Percentiles rank a stretch among this genome's conserved stretches.
These are phyloP conservation scores for Hygrocybe coccinea DNA, from an alignment of 768 basidiomycete species.

Conservation along the genomic window DNA sequence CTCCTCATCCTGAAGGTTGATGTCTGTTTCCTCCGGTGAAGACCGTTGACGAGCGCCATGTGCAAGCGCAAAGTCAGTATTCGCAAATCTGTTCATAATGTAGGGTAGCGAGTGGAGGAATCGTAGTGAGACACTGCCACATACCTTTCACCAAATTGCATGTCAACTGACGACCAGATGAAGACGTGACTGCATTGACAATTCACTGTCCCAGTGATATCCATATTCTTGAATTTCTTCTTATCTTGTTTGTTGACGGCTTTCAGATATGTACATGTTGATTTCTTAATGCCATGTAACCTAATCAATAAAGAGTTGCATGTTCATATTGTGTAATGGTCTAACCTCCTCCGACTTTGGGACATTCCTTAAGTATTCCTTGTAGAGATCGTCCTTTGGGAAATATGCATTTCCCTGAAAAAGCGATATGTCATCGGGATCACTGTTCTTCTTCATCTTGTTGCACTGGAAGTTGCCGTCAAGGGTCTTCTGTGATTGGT, in stretches of 20 bases:
- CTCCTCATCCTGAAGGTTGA: no score
- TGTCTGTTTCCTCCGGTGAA: no score
- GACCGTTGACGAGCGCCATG: no score
- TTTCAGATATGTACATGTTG: constrained; percentile 20
- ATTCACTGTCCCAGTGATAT: no score
- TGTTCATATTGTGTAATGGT: not conserved
- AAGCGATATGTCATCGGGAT: constrained; percentile 19
- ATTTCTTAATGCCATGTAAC: constrained; percentile 12
- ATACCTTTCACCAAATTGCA: no score
- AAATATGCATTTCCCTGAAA: constrained; percentile 13
- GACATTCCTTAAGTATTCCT: constrained; percentile 11
- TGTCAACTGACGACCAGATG: no score
- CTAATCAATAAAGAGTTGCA: not conserved
- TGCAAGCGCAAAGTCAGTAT: no score
- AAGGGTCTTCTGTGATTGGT: constrained; percentile 10
- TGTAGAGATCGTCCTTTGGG: constrained; percentile 11
- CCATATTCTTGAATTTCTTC: constrained; percentile 23
- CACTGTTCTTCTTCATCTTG: constrained; percentile 17
- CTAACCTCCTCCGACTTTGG: constrained; percentile 10
- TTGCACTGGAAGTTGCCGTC: constrained; percentile 22
- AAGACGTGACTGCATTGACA: no score
- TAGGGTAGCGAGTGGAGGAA: no score
- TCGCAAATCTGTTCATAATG: no score
- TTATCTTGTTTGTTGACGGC: constrained; percentile 21
- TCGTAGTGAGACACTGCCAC: no score